Conservation (phyloP, 306 rosid genomes). For the Ochetophila trinervis region DNA sequence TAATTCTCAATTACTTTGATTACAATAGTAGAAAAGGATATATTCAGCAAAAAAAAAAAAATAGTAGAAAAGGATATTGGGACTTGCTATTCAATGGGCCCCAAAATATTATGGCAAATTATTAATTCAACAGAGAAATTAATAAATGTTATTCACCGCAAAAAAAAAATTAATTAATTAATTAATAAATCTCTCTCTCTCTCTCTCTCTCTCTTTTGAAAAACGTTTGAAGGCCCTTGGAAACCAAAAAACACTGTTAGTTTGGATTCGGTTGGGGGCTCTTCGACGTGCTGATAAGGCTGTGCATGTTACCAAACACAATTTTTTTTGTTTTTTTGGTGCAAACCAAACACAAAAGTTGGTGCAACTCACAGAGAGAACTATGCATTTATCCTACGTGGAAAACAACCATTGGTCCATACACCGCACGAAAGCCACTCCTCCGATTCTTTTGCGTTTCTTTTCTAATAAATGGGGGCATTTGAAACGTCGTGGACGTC, state of each 20-base stretch:
- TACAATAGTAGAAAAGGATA: too few species aligned
- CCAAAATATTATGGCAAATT: not conserved
- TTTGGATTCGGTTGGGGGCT: not conserved
- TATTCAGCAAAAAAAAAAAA: too few species aligned
- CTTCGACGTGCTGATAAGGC: not conserved
- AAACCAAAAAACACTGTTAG: not conserved
- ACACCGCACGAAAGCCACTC: not conserved
- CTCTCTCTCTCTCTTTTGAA: not conserved
- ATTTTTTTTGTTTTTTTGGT: too few species aligned
- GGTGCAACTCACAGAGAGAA: too few species aligned
- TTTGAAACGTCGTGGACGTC: constrained; percentile 10
- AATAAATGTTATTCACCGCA: too few species aligned
- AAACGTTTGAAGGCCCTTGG: too few species aligned
- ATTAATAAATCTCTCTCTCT: not conserved
- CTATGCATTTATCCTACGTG: not conserved
- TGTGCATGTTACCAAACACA: not conserved
- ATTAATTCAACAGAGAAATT: not conserved
- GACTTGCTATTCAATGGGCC: not conserved
- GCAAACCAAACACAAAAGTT: not conserved
- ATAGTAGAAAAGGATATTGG: not conserved
- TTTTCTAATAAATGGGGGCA: not conserved
- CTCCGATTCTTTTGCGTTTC: not conserved
- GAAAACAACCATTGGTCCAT: not conserved
- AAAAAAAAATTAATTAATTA: too few species aligned
- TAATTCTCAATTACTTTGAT: too few species aligned